Evolutionary conservation across 2,329 filamentous ascomycete species (phyloP).

Genomic region (Ceratocystis destructans): DNA sequence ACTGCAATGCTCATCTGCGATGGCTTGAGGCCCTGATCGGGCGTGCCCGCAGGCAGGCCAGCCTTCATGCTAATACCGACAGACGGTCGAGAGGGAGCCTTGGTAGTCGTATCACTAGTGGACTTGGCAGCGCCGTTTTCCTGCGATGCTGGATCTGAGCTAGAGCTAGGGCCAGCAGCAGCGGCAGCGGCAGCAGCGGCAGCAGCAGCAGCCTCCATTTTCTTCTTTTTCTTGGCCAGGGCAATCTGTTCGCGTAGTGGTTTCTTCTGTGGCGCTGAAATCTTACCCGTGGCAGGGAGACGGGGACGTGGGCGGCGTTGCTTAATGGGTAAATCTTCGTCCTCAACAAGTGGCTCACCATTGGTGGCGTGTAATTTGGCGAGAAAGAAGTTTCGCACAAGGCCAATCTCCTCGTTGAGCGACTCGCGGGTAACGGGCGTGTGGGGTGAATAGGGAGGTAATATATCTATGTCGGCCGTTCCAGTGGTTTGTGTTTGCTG

Average conservation of each 20-base stretch:
- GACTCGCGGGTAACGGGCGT: slow-evolving; percentile 69
- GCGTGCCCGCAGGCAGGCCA: slow-evolving; percentile 11
- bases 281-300: slow-evolving; percentile 63
- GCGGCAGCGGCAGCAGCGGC: slow-evolving; percentile 8
- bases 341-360: slow-evolving; percentile 55
- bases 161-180: background rate
- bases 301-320: slow-evolving; percentile 63
- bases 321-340: slow-evolving; percentile 87
- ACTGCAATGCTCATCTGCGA: slow-evolving; percentile 19
- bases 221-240: slow-evolving; percentile 78
- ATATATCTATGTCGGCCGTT: slow-evolving; percentile 45
- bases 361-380: slow-evolving; percentile 74
- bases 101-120: background rate
- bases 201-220: slow-evolving; percentile 42
- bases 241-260: slow-evolving; percentile 71
- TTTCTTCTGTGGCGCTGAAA: slow-evolving; percentile 69
- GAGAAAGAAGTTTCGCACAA: slow-evolving; percentile 84
- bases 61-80: slow-evolving; percentile 15
- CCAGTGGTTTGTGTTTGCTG: slow-evolving; percentile 59
- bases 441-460: slow-evolving; percentile 53
- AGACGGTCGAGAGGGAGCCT: slow-evolving; percentile 15
- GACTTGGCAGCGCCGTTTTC: background rate
- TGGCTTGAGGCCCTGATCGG: slow-evolving; percentile 12
- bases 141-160: background rate
- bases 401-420: slow-evolving; percentile 65